Conservation (phyloP, 768 basidiomycete species). For the Termitomyces sp. region DNA sequence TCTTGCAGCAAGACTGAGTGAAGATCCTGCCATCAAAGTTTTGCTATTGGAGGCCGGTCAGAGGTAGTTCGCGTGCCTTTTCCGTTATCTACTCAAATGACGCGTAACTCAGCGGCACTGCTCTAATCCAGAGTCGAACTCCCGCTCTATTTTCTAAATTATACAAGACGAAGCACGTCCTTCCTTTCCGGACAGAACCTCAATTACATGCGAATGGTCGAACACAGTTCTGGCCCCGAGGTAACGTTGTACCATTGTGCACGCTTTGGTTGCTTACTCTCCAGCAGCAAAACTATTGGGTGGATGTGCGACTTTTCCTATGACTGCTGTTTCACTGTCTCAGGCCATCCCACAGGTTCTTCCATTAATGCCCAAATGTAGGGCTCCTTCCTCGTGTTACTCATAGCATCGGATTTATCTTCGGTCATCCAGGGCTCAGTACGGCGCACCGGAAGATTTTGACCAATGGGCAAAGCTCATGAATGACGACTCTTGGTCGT, state of each 20-base stretch:
- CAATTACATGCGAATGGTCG: conserved; percentile 41
- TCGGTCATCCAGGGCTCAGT: conserved; percentile 42
- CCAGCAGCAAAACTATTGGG: conserved; percentile 56
- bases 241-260: conserved; percentile 23
- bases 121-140: conserved; percentile 29
- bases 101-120: conserved; percentile 30
- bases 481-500: conserved; percentile 58
- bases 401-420: background rate
- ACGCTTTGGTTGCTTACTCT: background rate
- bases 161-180: conserved; percentile 40
- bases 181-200: conserved; percentile 46
- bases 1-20: conserved; percentile 51
- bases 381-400: background rate
- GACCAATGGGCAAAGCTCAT: conserved; percentile 57
- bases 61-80: conserved; percentile 33
- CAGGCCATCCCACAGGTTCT: conserved; percentile 34
- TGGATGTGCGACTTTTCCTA: conserved; percentile 44
- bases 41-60: conserved; percentile 52
- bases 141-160: conserved; percentile 36
- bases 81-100: background rate
- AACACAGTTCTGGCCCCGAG: conserved; percentile 57
- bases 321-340: background rate
- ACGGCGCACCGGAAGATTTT: conserved; percentile 65
- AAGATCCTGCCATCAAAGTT: conserved; percentile 44
- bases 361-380: conserved; percentile 60